Conservation (phyloP, 2,329 filamentous ascomycete species). For the Zymoseptoria passerinii region DNA sequence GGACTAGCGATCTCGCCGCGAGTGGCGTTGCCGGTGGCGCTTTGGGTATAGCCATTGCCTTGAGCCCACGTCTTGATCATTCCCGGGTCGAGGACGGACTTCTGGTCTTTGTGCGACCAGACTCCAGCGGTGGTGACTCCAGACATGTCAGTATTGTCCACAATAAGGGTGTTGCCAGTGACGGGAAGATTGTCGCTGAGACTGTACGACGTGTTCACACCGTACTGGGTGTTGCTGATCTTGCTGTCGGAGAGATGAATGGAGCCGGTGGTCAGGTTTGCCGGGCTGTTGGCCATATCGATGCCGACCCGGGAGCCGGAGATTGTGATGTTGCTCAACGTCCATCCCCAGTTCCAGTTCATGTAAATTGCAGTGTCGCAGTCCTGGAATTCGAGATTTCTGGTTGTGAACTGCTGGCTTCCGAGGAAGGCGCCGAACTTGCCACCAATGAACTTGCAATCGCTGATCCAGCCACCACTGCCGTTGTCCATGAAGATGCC, state of each 20-base stretch:
- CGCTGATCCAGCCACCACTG: constrained; percentile 43
- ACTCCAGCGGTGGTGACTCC: constrained; percentile 57
- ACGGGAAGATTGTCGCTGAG: constrained; percentile 50
- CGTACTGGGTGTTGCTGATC: constrained; percentile 66
- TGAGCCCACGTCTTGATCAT: constrained; percentile 67
- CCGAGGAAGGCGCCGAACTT: constrained; percentile 52
- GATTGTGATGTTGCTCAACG: constrained; percentile 39
- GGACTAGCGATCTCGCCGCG: constrained; percentile 7
- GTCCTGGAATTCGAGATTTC: constrained; percentile 44
- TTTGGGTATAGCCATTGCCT: constrained; percentile 61
- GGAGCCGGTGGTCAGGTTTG: constrained; percentile 60
- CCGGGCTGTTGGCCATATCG: constrained; percentile 41
- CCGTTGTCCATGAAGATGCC: constrained; percentile 31
- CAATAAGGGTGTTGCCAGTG: constrained; percentile 71
- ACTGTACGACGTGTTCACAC: constrained; percentile 69
- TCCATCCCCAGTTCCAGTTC: constrained; percentile 50
- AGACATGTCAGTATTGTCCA: constrained; percentile 86
- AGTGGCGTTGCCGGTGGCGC: constrained; percentile 34
- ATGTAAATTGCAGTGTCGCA: constrained; percentile 44
- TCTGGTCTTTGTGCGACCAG: constrained; percentile 43
- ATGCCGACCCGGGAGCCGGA: constrained; percentile 40
- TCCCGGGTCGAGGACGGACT: constrained; percentile 60
- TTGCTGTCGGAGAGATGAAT: constrained; percentile 74
- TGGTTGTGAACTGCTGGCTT: constrained; percentile 54
- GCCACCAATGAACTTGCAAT: constrained; percentile 54